These are phyloP conservation scores for Neospermospora avenae DNA, from an alignment of 2,329 filamentous ascomycete genomes.

Conservation along the genomic window DNA sequence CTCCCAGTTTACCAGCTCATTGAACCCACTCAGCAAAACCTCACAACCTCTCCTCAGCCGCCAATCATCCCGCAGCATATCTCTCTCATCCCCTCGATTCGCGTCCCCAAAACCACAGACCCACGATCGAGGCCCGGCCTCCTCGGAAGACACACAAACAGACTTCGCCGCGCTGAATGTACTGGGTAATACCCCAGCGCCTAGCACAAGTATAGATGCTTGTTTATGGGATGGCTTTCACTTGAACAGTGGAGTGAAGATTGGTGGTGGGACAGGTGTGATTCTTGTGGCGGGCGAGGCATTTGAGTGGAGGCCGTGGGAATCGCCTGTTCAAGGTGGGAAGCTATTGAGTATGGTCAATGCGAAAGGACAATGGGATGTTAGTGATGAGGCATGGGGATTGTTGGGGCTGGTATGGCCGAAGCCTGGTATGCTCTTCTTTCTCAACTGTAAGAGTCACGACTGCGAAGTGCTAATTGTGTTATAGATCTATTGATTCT, in stretches of 20 bases:
- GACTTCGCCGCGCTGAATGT: conserved; percentile 79
- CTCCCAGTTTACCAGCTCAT: conserved; percentile 7
- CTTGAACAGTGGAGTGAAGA: conserved; percentile 74
- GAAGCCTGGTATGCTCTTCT: conserved; percentile 67
- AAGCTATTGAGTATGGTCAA: conserved; percentile 56
- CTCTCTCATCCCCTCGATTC: background rate
- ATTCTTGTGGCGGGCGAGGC: conserved; percentile 83
- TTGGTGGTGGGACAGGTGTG: conserved; percentile 67
- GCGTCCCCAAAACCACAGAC: conserved; percentile 35
- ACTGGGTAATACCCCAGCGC: conserved; percentile 68
- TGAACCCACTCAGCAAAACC: background rate
- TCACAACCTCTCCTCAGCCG: background rate
- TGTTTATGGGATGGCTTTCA: conserved; percentile 82
- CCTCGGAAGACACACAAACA: conserved; percentile 58
- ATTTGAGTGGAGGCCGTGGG: conserved; percentile 86
- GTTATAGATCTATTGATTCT: conserved; percentile 76
- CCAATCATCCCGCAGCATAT: conserved; percentile 1
- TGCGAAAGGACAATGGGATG: conserved; percentile 76
- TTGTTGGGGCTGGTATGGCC: conserved; percentile 79
- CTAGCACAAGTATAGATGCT: conserved; percentile 79
- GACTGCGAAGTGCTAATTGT: background rate
- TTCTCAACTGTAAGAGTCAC: background rate
- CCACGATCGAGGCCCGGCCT: conserved; percentile 58
- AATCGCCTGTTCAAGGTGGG: conserved; percentile 37
- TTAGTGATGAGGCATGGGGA: conserved; percentile 67